These are phyloP conservation scores for Linum lewisii DNA, from an alignment of 345 rosid genomes.

Conservation along the genomic window DNA sequence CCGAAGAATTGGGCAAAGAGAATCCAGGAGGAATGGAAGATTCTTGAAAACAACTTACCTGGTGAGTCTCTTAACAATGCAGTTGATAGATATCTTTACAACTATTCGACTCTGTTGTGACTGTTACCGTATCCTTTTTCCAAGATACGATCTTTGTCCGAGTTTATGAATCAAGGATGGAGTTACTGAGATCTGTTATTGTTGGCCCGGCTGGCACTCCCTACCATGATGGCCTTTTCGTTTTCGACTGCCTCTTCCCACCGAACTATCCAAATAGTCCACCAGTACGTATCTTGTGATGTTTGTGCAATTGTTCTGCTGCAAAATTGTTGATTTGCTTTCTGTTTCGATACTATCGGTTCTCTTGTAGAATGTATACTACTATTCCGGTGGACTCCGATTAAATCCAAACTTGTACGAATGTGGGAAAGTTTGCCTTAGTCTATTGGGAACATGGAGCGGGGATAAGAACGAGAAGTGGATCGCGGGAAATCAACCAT, in stretches of 20 bases:
- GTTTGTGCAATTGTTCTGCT: neutral
- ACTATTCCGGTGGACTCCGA: conserved; percentile 57
- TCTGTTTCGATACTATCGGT: conserved; percentile 19
- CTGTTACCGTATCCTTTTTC: neutral
- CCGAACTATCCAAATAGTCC: conserved; percentile 36
- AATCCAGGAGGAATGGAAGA: conserved; percentile 49
- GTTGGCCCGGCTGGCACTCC: conserved; percentile 55
- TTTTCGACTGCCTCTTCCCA: conserved; percentile 55
- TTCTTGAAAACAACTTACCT: conserved; percentile 40
- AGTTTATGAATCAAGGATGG: conserved; percentile 50
- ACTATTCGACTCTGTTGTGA: neutral
- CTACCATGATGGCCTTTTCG: conserved; percentile 57
- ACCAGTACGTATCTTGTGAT: conserved; percentile 29
- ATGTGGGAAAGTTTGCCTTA: conserved; percentile 57
- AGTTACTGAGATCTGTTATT: conserved; percentile 44
- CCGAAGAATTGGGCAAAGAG: conserved; percentile 37
- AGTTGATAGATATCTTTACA: conserved; percentile 2
- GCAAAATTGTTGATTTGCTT: conserved; percentile 9
- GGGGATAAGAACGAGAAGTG: conserved; percentile 42
- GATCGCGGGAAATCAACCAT: conserved; percentile 45
- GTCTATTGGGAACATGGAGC: conserved; percentile 58
- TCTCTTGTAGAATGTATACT: too few species aligned
- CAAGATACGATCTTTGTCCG: conserved; percentile 46
- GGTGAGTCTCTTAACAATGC: conserved; percentile 22
- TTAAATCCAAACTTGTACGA: conserved; percentile 49